Conservation (phyloP, 2,329 filamentous ascomycete species). For the Myriosclerotinia curreyana region DNA sequence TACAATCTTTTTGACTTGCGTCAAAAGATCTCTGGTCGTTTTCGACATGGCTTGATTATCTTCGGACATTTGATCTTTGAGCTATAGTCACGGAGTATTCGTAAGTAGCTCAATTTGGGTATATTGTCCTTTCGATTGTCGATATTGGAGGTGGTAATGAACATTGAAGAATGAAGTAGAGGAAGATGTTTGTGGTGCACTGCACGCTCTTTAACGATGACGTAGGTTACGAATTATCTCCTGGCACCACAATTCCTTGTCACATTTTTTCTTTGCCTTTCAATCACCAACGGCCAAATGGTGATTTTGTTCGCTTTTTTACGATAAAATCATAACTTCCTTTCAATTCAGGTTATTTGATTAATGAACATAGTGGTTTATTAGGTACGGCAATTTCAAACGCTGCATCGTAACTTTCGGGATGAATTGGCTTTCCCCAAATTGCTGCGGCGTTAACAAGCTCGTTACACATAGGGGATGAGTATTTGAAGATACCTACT, state of each 20-base stretch:
- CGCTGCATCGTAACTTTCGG: too few relatives aligned
- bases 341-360: too few relatives aligned
- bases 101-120: neutral
- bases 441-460: too few relatives aligned
- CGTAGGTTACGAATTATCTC: neutral
- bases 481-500: too few relatives aligned
- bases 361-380: too few relatives aligned
- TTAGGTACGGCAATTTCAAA: too few relatives aligned
- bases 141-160: neutral
- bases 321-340: too few relatives aligned
- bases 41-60: slow-evolving; percentile 55
- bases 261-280: neutral
- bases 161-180: neutral
- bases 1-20: slow-evolving; percentile 82
- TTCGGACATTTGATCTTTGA: slow-evolving; percentile 31
- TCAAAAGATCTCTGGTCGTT: slow-evolving; percentile 70
- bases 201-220: slow-evolving; percentile 10
- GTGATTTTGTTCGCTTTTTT: neutral
- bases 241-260: neutral
- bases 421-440: too few relatives aligned
- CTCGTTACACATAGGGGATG: too few relatives aligned
- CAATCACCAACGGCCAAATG: neutral
- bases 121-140: neutral
- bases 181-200: neutral
- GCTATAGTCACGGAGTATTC: neutral